Evolutionary conservation across 2,329 filamentous ascomycete genomes (phyloP), one percentile per base, ranked within the genome.

Genomic region (Zelopaecilomyces penicillatus): DNA sequence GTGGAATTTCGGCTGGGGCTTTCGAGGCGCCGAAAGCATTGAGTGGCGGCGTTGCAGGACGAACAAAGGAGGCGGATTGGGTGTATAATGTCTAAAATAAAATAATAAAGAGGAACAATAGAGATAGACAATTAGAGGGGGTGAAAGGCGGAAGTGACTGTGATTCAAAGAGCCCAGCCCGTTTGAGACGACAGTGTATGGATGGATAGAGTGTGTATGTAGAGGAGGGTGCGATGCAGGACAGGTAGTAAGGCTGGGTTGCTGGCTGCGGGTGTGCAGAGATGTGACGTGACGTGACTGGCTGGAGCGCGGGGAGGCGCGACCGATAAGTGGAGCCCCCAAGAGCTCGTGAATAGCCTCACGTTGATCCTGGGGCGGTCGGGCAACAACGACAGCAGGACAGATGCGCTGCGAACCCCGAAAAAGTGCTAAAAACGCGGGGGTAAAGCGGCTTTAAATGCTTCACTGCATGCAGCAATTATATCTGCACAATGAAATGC

Each of bases 271-370:
- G 39, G 44, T 45, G 40, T 37, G 42, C 38, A 46, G 51, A 46
- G 38, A 44, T 42, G 50, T 45, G 49, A 47, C 45, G 45, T 44
- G 44, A 55, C 44, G 50, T 57, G 56, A 56, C 46, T 55, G 52
- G 54, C 38, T 31, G 29, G 38, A 40, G 32, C 37, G 37, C 50
- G 47, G 42, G 42, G 43, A 37, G 39, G 47, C 37, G 50, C 42
- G 39, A 35, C 26, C 35, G 42, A 44, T 45, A 32, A 35, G 44
- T 42, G 45, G 44, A 43, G 48, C 44, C 37, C 49, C 46, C 39
- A 46, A 39, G 43, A 43, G 42, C 39, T 51, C 65, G 62, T 54
- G 65, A 67, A 68, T 67, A 67, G 63, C 65, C 61, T 68, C 65
- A 68, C 61, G 35, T 46, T 50, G 48, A 43, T 46, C 31, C 44